Evolutionary conservation across 2,329 filamentous ascomycete species (phyloP).

Genomic region (Metarhizium rileyi): DNA sequence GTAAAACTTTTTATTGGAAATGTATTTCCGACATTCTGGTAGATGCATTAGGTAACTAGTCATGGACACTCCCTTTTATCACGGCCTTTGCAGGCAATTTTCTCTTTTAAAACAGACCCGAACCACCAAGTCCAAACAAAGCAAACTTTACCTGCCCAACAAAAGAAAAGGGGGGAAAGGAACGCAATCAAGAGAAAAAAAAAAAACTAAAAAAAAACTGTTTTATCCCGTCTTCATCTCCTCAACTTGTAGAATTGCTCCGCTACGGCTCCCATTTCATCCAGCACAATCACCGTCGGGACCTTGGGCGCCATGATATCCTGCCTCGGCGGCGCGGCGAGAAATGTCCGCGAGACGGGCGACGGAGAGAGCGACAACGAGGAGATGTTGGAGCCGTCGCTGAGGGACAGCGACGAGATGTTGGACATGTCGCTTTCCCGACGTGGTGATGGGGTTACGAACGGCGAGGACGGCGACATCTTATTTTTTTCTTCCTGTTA

Average conservation of each 20-base stretch:
- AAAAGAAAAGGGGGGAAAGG: not conserved
- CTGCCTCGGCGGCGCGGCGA: not conserved
- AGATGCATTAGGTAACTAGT: not conserved
- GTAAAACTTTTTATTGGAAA: no score
- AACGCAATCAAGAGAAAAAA: not conserved
- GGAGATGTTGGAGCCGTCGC: slow-evolving; percentile 4
- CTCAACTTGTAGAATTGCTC: slow-evolving; percentile 5
- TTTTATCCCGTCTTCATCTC: not conserved
- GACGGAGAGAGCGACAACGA: not conserved
- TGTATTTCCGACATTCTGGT: not conserved
- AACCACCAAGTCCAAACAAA: not conserved
- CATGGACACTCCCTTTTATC: not conserved
- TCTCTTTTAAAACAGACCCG: not conserved
- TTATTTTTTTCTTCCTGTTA: not conserved
- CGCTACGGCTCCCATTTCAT: slow-evolving; percentile 3
- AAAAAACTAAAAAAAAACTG: not conserved
- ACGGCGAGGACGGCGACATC: slow-evolving; percentile 1
- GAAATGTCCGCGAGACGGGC: not conserved
- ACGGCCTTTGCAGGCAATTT: not conserved
- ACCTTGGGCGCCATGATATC: not conserved
- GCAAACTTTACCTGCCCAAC: not conserved
- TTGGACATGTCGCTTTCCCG: slow-evolving; percentile 2
- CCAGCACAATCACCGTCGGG: slow-evolving; percentile 1
- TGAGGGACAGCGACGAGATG: slow-evolving; percentile 3
- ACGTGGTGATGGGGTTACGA: not conserved